phyloP scores from a whole-genome alignment of 805 yeast genomes.

The Sugiyamaella americana region DNA sequence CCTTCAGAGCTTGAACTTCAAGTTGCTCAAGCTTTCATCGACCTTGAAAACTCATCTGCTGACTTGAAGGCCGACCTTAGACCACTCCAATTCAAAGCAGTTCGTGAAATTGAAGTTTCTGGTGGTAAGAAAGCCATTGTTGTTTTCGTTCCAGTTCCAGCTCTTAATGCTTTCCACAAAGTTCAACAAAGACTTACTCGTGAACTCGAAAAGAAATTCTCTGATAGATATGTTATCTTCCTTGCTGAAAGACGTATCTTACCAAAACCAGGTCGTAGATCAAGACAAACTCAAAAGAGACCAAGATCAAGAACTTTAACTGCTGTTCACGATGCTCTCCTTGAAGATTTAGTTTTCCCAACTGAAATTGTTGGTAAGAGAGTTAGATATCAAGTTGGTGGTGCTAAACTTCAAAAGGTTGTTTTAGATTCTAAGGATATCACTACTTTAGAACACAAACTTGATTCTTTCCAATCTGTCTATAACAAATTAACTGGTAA shows the following conservation, averaged over 20 bases:
- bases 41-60: conserved; percentile 88
- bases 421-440: conserved; percentile 97
- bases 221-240: conserved; percentile 99
- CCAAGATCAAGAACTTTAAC: conserved; percentile 99
- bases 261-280: conserved; percentile 96
- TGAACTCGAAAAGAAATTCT: conserved; percentile 99
- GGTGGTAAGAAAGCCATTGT: conserved; percentile 99
- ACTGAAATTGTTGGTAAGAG: conserved; percentile 99
- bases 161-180: conserved; percentile 96
- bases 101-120: conserved; percentile 94
- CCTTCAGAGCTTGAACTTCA: conserved; percentile 99
- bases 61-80: conserved; percentile 97
- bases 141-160: conserved; percentile 97
- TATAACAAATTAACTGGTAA: conserved; percentile 99
- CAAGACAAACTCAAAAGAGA: conserved; percentile 95
- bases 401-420: conserved; percentile 96
- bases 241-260: conserved; percentile 99
- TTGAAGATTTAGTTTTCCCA: conserved; percentile 99
- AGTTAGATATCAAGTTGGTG: conserved; percentile 98
- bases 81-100: conserved; percentile 97
- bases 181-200: conserved; percentile 91
- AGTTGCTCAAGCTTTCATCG: conserved; percentile 97
- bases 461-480: conserved; percentile 98
- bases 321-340: conserved; percentile 96
- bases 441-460: conserved; percentile 94